Percentiles rank a stretch among this genome's conserved stretches.
Conservation (phyloP, 768 basidiomycete genomes). For the Gyrodon lividus region DNA sequence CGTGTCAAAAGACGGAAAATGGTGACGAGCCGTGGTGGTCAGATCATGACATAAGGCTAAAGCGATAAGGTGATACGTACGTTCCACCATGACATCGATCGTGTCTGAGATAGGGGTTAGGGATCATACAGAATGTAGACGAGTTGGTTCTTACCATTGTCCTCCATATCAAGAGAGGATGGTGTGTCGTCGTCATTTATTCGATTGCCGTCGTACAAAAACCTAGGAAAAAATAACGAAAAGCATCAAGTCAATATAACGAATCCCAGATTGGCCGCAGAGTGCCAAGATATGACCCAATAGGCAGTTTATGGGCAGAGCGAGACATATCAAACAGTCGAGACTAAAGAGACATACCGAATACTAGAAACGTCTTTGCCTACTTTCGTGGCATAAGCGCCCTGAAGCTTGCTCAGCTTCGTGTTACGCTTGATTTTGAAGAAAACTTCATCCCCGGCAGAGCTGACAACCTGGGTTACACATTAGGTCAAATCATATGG, state of each 20-base stretch:
- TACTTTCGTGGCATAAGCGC: constrained; percentile 89
- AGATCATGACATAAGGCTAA: no score
- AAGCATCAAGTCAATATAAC: not conserved
- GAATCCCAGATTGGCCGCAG: not conserved
- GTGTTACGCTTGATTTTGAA: constrained; percentile 97
- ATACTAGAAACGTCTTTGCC: constrained; percentile 87
- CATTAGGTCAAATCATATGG: not conserved
- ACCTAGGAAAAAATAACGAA: constrained; percentile 45
- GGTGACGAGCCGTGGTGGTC: no score
- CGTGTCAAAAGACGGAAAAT: no score
- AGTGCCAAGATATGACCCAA: not conserved
- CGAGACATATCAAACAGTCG: not conserved
- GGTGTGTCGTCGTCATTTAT: constrained; percentile 92
- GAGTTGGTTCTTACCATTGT: constrained; percentile 59
- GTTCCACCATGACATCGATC: constrained; percentile 97
- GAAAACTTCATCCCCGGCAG: constrained; percentile 84
- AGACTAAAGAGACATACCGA: constrained; percentile 54
- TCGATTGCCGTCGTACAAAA: constrained; percentile 86
- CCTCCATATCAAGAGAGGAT: constrained; percentile 80
- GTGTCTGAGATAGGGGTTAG: constrained; percentile 53
- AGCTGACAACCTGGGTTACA: constrained; percentile 60
- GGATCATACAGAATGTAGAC: constrained; percentile 1
- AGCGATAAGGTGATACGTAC: constrained; percentile 44
- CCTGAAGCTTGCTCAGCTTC: constrained; percentile 88
- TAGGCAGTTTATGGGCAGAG: not conserved